These are phyloP conservation scores for Penicillium taxi DNA, from an alignment of 495 filamentous ascomycete species.

Conservation along the genomic window DNA sequence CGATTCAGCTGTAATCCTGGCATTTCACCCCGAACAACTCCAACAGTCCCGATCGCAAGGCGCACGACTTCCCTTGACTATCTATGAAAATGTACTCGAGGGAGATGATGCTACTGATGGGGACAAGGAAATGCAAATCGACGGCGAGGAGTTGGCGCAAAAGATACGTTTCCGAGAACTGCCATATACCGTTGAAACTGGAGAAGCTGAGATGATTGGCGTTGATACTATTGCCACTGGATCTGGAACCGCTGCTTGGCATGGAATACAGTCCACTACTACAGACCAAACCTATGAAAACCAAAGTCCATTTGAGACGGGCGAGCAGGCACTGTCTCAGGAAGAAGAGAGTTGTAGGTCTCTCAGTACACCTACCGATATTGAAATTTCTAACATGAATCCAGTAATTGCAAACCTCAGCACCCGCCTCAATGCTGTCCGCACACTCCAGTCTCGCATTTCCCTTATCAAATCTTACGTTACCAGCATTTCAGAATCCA, in stretches of 20 bases:
- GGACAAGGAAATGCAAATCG: slow-evolving; percentile 65
- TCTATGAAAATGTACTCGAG: slow-evolving; percentile 85
- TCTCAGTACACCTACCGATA: not conserved
- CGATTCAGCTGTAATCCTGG: slow-evolving; percentile 79
- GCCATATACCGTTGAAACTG: slow-evolving; percentile 81
- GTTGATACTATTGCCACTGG: slow-evolving; percentile 84
- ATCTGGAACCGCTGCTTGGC: slow-evolving; percentile 61
- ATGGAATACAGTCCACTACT: not conserved
- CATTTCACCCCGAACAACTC: slow-evolving; percentile 65
- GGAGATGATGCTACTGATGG: slow-evolving; percentile 45
- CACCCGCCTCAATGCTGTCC: slow-evolving; percentile 83
- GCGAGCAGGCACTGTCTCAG: slow-evolving; percentile 41
- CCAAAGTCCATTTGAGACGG: not conserved
- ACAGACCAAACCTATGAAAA: not conserved
- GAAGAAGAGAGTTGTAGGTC: slow-evolving; percentile 69
- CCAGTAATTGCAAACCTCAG: slow-evolving; percentile 62
- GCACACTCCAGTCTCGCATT: slow-evolving; percentile 82
- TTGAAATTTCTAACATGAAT: not conserved
- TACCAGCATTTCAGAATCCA: slow-evolving; percentile 51
- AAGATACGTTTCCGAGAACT: slow-evolving; percentile 73
- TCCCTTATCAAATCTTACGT: slow-evolving; percentile 76
- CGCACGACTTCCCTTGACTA: slow-evolving; percentile 76
- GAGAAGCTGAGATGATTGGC: slow-evolving; percentile 94
- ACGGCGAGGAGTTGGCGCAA: slow-evolving; percentile 49
- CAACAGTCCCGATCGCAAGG: slow-evolving; percentile 42